Evolutionary conservation across 257 asterid genomes (phyloP).

Genomic region (Solanum bulbocastanum): DNA sequence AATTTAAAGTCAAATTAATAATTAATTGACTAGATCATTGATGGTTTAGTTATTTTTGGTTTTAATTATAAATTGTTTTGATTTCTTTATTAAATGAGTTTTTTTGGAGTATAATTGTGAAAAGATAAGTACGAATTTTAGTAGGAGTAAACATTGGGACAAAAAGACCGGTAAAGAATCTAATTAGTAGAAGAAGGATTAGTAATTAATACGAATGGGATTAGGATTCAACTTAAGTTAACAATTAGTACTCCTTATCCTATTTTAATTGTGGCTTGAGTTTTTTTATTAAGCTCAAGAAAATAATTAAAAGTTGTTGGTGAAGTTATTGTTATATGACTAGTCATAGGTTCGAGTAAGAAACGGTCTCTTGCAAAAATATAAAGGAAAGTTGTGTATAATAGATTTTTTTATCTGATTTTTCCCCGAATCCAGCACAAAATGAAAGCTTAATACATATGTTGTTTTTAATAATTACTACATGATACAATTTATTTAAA

Average conservation of each 20-base stretch:
- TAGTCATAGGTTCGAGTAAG: too few species aligned
- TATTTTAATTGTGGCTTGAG: neutral
- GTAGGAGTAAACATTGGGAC: neutral
- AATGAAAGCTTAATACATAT: neutral
- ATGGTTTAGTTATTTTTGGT: neutral
- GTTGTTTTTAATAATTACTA: too few species aligned
- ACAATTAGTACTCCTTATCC: neutral
- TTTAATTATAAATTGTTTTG: neutral
- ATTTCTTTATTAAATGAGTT: too few species aligned
- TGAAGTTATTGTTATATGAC: too few species aligned
- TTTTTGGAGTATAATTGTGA: neutral
- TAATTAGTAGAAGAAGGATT: neutral
- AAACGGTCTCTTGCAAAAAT: too few species aligned
- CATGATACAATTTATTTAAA: neutral
- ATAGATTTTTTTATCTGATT: accelerated
- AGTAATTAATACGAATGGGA: neutral
- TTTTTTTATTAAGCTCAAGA: neutral
- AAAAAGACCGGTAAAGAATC: neutral
- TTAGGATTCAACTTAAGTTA: neutral
- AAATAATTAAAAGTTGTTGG: too few species aligned
- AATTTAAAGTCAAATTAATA: neutral
- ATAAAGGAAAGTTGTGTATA: too few species aligned
- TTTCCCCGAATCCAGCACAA: too few species aligned
- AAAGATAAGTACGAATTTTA: neutral
- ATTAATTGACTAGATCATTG: neutral